Evolutionary conservation across 1,284 basidiomycete species (phyloP).

Genomic region (Trametes polyzona): DNA sequence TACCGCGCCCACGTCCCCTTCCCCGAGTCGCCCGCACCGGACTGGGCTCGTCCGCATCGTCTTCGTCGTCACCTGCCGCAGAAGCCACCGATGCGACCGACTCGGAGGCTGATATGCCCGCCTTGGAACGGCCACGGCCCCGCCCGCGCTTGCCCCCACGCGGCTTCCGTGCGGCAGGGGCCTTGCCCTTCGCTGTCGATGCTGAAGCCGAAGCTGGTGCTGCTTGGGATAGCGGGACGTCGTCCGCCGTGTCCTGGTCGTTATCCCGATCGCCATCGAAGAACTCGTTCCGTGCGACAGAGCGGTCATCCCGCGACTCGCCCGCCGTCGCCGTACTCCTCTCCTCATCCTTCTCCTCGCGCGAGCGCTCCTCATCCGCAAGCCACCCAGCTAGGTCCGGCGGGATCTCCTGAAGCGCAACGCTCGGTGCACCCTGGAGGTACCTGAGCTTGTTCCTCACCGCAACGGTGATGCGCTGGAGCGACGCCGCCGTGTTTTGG

Average conservation of each 20-base stretch:
- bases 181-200: neutral
- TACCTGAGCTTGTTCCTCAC: constrained; percentile 93
- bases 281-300: constrained; percentile 64
- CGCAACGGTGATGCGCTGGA: constrained; percentile 86
- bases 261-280: constrained; percentile 73
- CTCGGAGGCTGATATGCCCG: constrained; percentile 7
- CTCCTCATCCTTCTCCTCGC: constrained; percentile 76
- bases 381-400: constrained; percentile 86
- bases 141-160: constrained; percentile 24
- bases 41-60: constrained; percentile 24
- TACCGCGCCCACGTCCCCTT: constrained; percentile 28
- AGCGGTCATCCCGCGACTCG: constrained; percentile 57
- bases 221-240: constrained; percentile 15
- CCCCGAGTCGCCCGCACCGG: constrained; percentile 19
- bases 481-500: constrained; percentile 80
- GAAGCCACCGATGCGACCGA: neutral
- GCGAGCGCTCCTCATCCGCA: constrained; percentile 73
- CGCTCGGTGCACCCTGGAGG: constrained; percentile 93
- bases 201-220: too few species aligned
- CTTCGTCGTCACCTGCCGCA: constrained; percentile 22
- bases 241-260: constrained; percentile 20
- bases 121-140: constrained; percentile 21
- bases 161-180: constrained; percentile 15
- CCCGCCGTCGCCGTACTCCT: constrained; percentile 59
- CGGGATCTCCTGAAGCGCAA: constrained; percentile 96